phyloP scores from a whole-genome alignment of 768 basidiomycete species.

The Psilocybe azurescens region DNA sequence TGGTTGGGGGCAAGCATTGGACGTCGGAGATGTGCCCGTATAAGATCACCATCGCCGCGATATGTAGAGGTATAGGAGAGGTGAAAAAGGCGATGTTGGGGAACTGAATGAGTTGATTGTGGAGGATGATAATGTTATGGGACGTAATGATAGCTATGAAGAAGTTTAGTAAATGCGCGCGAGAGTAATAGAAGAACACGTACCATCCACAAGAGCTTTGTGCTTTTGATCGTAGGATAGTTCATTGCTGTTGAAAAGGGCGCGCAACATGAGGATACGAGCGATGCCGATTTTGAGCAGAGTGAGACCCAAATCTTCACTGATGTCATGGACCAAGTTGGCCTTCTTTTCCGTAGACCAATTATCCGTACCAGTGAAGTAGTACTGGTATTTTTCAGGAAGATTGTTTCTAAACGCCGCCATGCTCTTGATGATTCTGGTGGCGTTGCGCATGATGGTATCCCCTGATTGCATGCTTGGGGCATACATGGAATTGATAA shows the following conservation, averaged over 20 bases:
- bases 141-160: slow-evolving; percentile 78
- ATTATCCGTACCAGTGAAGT: slow-evolving; percentile 79
- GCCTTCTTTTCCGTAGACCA: slow-evolving; percentile 72
- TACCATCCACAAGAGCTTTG: slow-evolving; percentile 81
- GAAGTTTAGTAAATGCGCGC: not conserved
- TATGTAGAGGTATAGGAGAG: slow-evolving; percentile 87
- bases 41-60: slow-evolving; percentile 90
- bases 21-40: slow-evolving; percentile 87
- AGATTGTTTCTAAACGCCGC: slow-evolving; percentile 69
- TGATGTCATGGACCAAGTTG: slow-evolving; percentile 73
- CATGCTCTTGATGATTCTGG: slow-evolving; percentile 80
- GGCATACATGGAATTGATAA: slow-evolving; percentile 84
- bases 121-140: slow-evolving; percentile 86
- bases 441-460: slow-evolving; percentile 76
- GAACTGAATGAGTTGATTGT: slow-evolving; percentile 82
- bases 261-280: slow-evolving; percentile 77
- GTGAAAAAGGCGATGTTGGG: slow-evolving; percentile 90
- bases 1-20: slow-evolving; percentile 63
- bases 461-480: slow-evolving; percentile 76
- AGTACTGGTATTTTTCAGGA: slow-evolving; percentile 73
- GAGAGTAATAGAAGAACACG: slow-evolving; percentile 24
- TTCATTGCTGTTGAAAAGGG: slow-evolving; percentile 79
- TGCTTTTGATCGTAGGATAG: slow-evolving; percentile 67
- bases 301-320: slow-evolving; percentile 83
- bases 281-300: slow-evolving; percentile 84